These are phyloP conservation scores for Cryptococcus deneoformans DNA, from an alignment of 1,284 basidiomycete species.

Conservation along the genomic window DNA sequence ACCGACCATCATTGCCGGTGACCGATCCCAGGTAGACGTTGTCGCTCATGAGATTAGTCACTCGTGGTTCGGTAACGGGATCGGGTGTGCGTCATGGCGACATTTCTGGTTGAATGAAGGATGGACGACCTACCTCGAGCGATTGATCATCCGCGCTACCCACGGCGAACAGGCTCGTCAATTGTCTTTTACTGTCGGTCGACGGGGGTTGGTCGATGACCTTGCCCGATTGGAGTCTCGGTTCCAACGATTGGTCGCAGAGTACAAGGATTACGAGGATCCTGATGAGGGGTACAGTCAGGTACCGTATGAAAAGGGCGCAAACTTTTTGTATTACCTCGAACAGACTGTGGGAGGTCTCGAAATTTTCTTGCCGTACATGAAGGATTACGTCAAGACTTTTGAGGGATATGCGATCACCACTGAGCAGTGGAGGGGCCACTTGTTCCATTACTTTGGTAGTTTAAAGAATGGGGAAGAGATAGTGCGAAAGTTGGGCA, in stretches of 20 bases:
- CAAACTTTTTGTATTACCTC: constrained; percentile 65
- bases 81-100: constrained; percentile 52
- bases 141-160: constrained; percentile 61
- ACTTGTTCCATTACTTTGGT: constrained; percentile 76
- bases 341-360: constrained; percentile 83
- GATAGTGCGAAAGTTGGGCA: constrained; percentile 66
- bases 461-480: constrained; percentile 57
- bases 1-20: constrained; percentile 77
- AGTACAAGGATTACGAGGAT: constrained; percentile 60
- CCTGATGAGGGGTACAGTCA: constrained; percentile 72
- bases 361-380: constrained; percentile 79
- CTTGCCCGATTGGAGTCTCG: constrained; percentile 57
- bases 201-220: constrained; percentile 63
- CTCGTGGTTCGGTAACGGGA: constrained; percentile 83
- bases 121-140: constrained; percentile 93
- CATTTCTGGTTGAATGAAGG: constrained; percentile 93
- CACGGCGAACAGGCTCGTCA: constrained; percentile 77
- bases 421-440: constrained; percentile 81
- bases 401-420: constrained; percentile 72
- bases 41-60: constrained; percentile 61
- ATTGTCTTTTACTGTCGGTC: constrained; percentile 58
- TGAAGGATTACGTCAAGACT: constrained; percentile 54
- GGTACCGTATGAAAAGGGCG: constrained; percentile 71
- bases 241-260: constrained; percentile 81
- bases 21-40: constrained; percentile 80